phyloP scores from a whole-genome alignment of 176 grass and related monocot species.

The Phyllostachys edulis region DNA sequence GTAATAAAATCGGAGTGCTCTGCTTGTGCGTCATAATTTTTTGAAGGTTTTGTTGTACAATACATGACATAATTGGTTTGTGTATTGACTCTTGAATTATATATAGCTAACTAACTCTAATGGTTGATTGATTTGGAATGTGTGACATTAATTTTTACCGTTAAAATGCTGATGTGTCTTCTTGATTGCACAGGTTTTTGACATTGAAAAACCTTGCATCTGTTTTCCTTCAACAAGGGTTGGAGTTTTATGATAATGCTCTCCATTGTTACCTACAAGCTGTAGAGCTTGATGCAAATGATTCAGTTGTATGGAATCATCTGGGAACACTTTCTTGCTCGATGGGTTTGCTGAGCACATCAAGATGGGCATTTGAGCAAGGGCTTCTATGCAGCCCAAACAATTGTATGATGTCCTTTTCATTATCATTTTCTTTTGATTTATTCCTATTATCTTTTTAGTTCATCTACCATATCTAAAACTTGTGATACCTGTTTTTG shows the following conservation, averaged over 20 bases:
- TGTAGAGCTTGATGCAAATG: conserved; percentile 86
- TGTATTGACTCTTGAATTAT: conserved; percentile 8
- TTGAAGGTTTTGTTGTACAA: conserved; percentile 16
- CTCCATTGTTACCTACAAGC: conserved; percentile 92
- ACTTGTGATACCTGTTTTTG: conserved; percentile 22
- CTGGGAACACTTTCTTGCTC: conserved; percentile 89
- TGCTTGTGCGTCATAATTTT: not conserved
- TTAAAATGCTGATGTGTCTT: conserved; percentile 34
- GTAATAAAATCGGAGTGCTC: conserved; percentile 6
- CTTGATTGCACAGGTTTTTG: conserved; percentile 66
- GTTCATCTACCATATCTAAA: conserved; percentile 22
- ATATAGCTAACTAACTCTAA: not conserved
- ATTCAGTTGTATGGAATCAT: conserved; percentile 97
- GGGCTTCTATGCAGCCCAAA: conserved; percentile 90
- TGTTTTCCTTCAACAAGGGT: conserved; percentile 84
- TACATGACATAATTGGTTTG: not conserved
- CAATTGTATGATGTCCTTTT: conserved; percentile 72
- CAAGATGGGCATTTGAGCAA: conserved; percentile 98
- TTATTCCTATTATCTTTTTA: not conserved
- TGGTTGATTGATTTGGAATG: not conserved
- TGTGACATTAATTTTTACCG: not conserved
- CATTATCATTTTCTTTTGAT: conserved; percentile 27
- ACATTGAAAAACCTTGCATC: conserved; percentile 92
- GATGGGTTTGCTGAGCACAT: conserved; percentile 81
- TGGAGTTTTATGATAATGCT: conserved; percentile 72